Evolutionary conservation across 805 yeast genomes (phyloP), one percentile per base, ranked within the genome.

Genomic region (Starmerella davenportii): DNA sequence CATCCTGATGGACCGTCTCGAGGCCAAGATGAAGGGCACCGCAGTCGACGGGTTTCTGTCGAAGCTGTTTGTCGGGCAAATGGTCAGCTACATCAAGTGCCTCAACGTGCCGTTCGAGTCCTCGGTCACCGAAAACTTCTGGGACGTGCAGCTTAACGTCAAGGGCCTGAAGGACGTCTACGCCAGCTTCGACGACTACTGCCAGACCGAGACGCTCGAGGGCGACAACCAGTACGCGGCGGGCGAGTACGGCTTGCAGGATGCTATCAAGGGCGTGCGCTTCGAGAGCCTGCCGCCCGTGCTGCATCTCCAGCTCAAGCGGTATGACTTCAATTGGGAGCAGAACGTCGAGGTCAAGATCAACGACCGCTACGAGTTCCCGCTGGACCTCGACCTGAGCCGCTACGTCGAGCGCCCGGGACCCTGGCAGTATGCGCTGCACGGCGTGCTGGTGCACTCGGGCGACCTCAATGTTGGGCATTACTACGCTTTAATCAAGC

Each of bases 191-290:
- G 69, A 72, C 37, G 80, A 84, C 55, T 90, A 90, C 55, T 73
- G 85, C 39, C 92, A 82, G 48, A 75, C 76, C 23, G 99, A 90
- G 60, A 66, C 80, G 57, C 65, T 90, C 55, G 78, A 79, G 41
- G 99, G 96, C 24, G 98, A 90, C 53, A 90, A 90, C 56, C 90
- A 84, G 60, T 90, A 90, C 53, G 87, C 78, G 43, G 95, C 98
- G 1, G 84, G 79, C 25, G 85, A 75, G 28, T 70, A 59, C 56
- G 96, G 96, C 0, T 67, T 82, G 35, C 99, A 90, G 60, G 95
- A 84, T 58, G 96, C 98, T 9, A 77, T 78, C 51, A 90, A 90
- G 57, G 98, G 98, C 50, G 96, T 90, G 8, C 80, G 80, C 0
- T 90, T 90, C 55, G 77, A 79, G 54, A 69, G 72, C 9, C 79